Conservation (phyloP, 2,329 filamentous ascomycete genomes). For the Zymoseptoria passerinii region DNA sequence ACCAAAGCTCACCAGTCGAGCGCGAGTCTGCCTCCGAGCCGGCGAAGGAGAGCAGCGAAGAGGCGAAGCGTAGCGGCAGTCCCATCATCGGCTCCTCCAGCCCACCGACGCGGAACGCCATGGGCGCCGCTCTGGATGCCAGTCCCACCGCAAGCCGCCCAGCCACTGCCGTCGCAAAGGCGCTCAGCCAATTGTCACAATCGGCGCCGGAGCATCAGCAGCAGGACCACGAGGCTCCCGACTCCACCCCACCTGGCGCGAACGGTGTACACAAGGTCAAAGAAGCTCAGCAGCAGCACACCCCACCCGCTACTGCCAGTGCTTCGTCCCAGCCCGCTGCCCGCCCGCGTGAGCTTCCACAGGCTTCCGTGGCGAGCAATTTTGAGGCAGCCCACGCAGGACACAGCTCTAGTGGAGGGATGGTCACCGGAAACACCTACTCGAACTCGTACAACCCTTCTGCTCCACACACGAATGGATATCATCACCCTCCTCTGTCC, state of each 20-base stretch:
- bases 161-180: conserved; percentile 26
- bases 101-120: conserved; percentile 20
- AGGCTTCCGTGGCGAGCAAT: conserved; percentile 14
- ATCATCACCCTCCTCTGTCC: conserved; percentile 16
- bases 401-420: not conserved
- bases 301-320: conserved; percentile 17
- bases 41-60: conserved; percentile 13
- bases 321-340: conserved; percentile 12
- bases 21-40: conserved; percentile 10
- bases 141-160: conserved; percentile 27
- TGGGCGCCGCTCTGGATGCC: conserved; percentile 19
- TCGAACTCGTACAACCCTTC: conserved; percentile 2
- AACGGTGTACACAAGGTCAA: conserved; percentile 7
- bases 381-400: conserved; percentile 11
- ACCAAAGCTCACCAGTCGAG: conserved; percentile 9
- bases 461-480: conserved; percentile 12
- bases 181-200: conserved; percentile 22
- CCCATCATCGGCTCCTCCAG: conserved; percentile 29
- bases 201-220: conserved; percentile 10
- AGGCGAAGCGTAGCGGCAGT: conserved; percentile 15
- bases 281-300: conserved; percentile 16
- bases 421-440: conserved; percentile 6
- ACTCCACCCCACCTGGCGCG: conserved; percentile 15
- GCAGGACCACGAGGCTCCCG: conserved; percentile 5
- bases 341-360: conserved; percentile 14